Evolutionary conservation across 768 basidiomycete genomes (phyloP), one percentile per base, ranked within the genome.

Genomic region (Leccinum ochraceum): DNA sequence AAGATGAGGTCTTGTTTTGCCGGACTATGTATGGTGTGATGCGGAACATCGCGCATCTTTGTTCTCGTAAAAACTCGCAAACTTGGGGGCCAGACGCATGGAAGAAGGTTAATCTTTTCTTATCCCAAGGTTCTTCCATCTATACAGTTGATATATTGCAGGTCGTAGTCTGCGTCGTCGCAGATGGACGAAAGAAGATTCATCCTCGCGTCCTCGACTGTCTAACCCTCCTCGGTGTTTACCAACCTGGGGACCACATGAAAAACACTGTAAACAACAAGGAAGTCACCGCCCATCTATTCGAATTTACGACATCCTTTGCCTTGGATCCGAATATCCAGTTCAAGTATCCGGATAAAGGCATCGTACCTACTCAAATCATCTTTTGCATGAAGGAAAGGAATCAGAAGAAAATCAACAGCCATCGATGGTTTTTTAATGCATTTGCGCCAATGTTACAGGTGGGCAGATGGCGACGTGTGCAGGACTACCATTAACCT

Each of bases 351-450:
- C 91, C 93, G 1, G 94, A 95, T 71, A 94, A 94, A 74, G 94
- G 94, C 3, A 91, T 95, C 46, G 89, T 94, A 13, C 95, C 94
- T 2, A 94, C 90, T n/a, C 96, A 95, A 71, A 94, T 92, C 53
- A 87, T 98, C 34, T 92, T 92, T 71, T 91, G 88, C 71, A 82
- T 92, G 79, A 92, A 94, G 78, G 94, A 95, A 78, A 91, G 86
- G 79, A 98, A 96, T 71, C 89, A 93, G 71, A 95, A 95, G 80
- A 97, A 98, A 78, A 95, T 98, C 70, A 98, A 97, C 72, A 92
- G 90, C 52, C 95, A 97, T 68, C 81, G 95, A 53, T 98, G 95
- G 95, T 96, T 95, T 75, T 97, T 98, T 76, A 98, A 97, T 71
- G 95, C 94, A 0, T 92, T 98, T 71, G 90, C 84, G 0, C 81